Conservation (phyloP, 768 basidiomycete genomes). For the Xerocomellus intermedius region DNA sequence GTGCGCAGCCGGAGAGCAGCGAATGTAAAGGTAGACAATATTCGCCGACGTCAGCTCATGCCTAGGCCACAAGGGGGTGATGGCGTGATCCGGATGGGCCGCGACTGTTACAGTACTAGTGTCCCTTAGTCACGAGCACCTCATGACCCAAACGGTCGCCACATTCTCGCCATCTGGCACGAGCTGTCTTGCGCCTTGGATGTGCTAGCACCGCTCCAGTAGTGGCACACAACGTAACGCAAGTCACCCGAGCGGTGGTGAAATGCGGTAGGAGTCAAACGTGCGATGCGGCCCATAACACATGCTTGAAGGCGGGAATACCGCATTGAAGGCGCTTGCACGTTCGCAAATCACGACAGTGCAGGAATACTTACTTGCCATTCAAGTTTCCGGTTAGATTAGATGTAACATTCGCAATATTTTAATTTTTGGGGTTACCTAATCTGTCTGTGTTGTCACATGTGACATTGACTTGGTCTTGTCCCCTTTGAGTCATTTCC, state of each 20-base stretch:
- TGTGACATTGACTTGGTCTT: constrained; percentile 25
- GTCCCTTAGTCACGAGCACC: neutral
- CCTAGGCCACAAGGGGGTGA: neutral
- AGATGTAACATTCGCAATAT: constrained; percentile 2
- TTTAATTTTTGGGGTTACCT: neutral
- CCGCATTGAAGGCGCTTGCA: constrained; percentile 10
- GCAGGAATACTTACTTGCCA: neutral
- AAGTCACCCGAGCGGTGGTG: neutral
- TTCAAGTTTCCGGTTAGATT: constrained; percentile 3
- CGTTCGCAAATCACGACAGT: constrained; percentile 7
- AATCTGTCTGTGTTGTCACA: constrained; percentile 16
- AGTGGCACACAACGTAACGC: constrained; percentile 2
- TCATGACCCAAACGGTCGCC: constrained; percentile 9
- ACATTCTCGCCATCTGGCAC: constrained; percentile 11
- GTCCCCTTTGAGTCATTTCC: constrained; percentile 36
- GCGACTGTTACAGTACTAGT: neutral
- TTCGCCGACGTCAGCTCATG: neutral
- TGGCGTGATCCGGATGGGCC: constrained; percentile 11
- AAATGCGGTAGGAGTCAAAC: constrained; percentile 7
- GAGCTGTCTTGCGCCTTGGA: neutral
- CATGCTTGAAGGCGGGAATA: neutral
- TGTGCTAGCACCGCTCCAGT: neutral
- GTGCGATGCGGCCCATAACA: constrained; percentile 8
- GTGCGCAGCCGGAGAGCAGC: neutral
- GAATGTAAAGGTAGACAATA: neutral